Evolutionary conservation across 805 yeast genomes (phyloP).

Genomic region (Yarrowia alimentaria): DNA sequence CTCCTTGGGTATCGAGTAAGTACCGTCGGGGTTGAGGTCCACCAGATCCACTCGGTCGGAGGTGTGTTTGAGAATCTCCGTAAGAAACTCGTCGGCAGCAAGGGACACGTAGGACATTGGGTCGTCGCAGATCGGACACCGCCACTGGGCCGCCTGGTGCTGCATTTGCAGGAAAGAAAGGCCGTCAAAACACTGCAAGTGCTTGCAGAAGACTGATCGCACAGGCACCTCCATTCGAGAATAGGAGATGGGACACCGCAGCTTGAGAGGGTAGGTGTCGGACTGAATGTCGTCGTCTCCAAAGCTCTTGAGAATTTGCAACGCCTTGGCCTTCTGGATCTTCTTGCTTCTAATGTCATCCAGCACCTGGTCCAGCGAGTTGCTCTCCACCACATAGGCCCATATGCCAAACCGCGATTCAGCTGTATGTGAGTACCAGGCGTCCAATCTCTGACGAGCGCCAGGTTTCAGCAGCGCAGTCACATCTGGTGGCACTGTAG

Average conservation of each 20-base stretch:
- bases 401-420: conserved; percentile 39
- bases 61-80: conserved; percentile 57
- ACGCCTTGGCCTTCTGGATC: conserved; percentile 52
- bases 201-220: conserved; percentile 68
- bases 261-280: conserved; percentile 60
- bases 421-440: conserved; percentile 10
- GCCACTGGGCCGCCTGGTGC: conserved; percentile 78
- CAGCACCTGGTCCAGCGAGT: conserved; percentile 46
- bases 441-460: conserved; percentile 1
- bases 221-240: conserved; percentile 69
- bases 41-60: conserved; percentile 65
- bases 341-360: conserved; percentile 46
- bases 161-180: conserved; percentile 70
- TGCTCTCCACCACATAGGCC: conserved; percentile 57
- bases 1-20: conserved; percentile 52
- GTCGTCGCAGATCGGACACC: conserved; percentile 76
- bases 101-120: conserved; percentile 55
- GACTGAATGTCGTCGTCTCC: conserved; percentile 73
- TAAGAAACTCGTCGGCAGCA: conserved; percentile 71
- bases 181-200: conserved; percentile 87
- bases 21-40: conserved; percentile 71
- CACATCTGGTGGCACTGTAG: conserved; percentile 79
- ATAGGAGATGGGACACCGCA: conserved; percentile 78
- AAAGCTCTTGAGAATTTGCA: conserved; percentile 44
- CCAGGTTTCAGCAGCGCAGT: conserved; percentile 47